Conservation (phyloP, 2,329 filamentous ascomycete species). For the Aurifilum marmelostoma region DNA sequence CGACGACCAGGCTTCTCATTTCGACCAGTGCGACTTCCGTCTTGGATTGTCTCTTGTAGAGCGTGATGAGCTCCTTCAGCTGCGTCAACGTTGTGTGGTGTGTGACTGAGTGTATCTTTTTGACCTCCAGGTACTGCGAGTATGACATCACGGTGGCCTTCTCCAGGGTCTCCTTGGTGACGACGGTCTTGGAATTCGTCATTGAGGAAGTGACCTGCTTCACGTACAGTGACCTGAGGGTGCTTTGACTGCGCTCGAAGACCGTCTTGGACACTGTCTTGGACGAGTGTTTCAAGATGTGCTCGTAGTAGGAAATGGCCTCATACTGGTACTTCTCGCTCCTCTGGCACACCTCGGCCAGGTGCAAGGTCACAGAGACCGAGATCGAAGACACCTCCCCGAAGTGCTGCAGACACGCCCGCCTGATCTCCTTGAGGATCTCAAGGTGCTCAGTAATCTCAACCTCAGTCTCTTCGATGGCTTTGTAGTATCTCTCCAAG, state of each 20-base stretch:
- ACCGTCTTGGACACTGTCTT: conserved; percentile 9
- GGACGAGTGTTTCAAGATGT: conserved; percentile 7
- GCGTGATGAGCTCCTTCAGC: conserved; percentile 5
- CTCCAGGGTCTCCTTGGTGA: conserved; percentile 3
- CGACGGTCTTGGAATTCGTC: conserved; percentile 1
- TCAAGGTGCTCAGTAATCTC: conserved; percentile 4
- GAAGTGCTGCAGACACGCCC: conserved; percentile 7
- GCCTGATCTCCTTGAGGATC: conserved; percentile 12
- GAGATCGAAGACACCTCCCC: conserved; percentile 6
- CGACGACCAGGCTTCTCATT: conserved; percentile 4
- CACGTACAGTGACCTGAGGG: conserved; percentile 9
- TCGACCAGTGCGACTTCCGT: neutral
- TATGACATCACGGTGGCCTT: conserved; percentile 12
- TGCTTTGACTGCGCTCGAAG: conserved; percentile 2
- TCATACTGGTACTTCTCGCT: conserved; percentile 15
- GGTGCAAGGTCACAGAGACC: neutral
- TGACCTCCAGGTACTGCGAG: neutral
- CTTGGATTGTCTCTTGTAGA: conserved; percentile 9
- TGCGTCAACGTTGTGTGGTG: conserved; percentile 7
- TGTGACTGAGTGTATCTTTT: conserved; percentile 6
- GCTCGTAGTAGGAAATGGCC: conserved; percentile 8
- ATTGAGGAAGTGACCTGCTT: neutral
- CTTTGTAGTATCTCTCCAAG: conserved; percentile 8
- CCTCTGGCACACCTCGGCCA: conserved; percentile 10
- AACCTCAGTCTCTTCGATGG: conserved; percentile 11